Conservation (phyloP, 306 rosid genomes). For the Cicer judaicum region DNA sequence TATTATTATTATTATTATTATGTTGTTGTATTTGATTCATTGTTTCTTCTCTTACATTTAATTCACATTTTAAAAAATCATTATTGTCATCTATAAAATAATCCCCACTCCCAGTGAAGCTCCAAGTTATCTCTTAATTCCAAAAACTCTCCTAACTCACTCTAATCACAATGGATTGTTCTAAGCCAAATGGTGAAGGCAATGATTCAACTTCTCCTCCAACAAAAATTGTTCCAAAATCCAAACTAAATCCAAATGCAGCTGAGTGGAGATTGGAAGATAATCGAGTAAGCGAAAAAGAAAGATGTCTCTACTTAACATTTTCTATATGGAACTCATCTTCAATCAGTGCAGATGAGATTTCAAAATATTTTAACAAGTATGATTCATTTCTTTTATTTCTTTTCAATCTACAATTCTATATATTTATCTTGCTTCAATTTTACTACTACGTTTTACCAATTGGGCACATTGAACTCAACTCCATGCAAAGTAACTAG, state of each 20-base stretch:
- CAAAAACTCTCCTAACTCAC: too few relatives aligned
- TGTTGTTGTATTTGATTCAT: too few relatives aligned
- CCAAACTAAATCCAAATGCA: slow-evolving; percentile 47
- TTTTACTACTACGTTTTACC: neutral
- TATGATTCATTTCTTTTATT: slow-evolving; percentile 7
- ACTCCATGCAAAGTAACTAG: too few relatives aligned
- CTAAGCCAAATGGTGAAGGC: too few relatives aligned
- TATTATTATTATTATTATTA: too few relatives aligned
- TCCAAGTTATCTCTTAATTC: too few relatives aligned
- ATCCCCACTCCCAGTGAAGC: too few relatives aligned
- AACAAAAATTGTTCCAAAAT: neutral
- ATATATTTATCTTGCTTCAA: neutral
- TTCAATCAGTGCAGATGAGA: slow-evolving; percentile 23
- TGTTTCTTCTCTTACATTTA: too few relatives aligned
- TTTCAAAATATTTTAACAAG: slow-evolving; percentile 48
- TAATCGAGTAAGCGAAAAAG: slow-evolving; percentile 37
- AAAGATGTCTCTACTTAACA: slow-evolving; percentile 54
- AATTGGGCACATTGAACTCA: neutral
- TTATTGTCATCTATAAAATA: too few relatives aligned
- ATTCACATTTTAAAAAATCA: too few relatives aligned
- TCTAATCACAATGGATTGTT: too few relatives aligned
- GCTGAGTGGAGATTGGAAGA: slow-evolving; percentile 36
- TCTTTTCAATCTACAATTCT: neutral
- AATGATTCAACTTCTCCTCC: neutral
- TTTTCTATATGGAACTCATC: slow-evolving; percentile 49